These are phyloP conservation scores for Umbelopsis isabellina DNA, from an alignment of 192 early-diverging fungal species.

Conservation along the genomic window DNA sequence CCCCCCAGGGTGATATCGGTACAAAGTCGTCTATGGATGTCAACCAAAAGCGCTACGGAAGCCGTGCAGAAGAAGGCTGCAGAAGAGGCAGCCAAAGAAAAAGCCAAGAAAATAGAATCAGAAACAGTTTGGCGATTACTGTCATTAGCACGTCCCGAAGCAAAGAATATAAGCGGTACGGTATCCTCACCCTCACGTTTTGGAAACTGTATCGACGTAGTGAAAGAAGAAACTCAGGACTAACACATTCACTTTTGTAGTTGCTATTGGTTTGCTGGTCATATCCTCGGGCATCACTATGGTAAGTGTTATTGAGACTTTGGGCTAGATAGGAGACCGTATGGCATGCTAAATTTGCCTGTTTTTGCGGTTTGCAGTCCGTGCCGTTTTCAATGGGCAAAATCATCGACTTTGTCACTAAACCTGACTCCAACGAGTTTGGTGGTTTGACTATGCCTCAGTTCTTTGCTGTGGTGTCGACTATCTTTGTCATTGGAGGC, in stretches of 20 bases:
- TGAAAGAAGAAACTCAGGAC: background rate
- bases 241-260: conserved; percentile 14
- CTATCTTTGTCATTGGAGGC: conserved; percentile 40
- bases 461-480: conserved; percentile 52
- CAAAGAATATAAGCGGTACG: conserved; percentile 36
- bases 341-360: background rate
- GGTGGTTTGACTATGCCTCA: conserved; percentile 57
- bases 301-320: conserved; percentile 27
- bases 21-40: conserved; percentile 1
- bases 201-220: background rate
- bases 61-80: background rate
- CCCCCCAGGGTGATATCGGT: background rate
- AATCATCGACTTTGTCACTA: conserved; percentile 69
- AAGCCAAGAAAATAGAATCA: background rate
- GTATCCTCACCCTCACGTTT: background rate
- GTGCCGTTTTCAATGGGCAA: conserved; percentile 71
- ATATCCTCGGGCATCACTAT: conserved; percentile 67
- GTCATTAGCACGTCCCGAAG: conserved; percentile 32
- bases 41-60: background rate
- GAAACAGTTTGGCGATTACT: conserved; percentile 2
- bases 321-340: background rate
- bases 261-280: conserved; percentile 58
- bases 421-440: conserved; percentile 40
- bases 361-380: conserved; percentile 24
- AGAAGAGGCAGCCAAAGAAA: background rate